phyloP scores from a whole-genome alignment of 805 yeast genomes.

The Peterozyma toletana region DNA sequence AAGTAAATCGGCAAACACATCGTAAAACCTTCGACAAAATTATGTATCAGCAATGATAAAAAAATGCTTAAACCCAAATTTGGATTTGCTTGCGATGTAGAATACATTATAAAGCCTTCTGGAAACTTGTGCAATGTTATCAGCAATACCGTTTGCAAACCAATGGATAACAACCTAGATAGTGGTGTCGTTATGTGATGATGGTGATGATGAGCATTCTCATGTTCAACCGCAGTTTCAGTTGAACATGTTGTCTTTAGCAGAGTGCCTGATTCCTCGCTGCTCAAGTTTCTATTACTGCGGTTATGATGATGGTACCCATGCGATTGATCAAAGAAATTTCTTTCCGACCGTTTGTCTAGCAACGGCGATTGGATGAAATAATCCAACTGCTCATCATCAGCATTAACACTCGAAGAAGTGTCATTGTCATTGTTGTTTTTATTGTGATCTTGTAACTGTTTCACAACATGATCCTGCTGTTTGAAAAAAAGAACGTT shows the following conservation, averaged over 20 bases:
- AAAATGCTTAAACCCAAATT: slow-evolving; percentile 74
- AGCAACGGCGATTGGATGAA: neutral
- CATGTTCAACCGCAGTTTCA: slow-evolving; percentile 12
- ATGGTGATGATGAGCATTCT: slow-evolving; percentile 48
- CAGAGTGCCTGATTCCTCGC: slow-evolving; percentile 8
- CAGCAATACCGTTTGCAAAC: slow-evolving; percentile 84
- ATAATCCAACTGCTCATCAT: neutral
- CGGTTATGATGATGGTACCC: slow-evolving; percentile 7
- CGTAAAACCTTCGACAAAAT: slow-evolving; percentile 89
- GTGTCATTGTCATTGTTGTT: neutral
- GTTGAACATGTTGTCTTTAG: slow-evolving; percentile 6
- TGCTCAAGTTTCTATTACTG: slow-evolving; percentile 9
- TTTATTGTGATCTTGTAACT: slow-evolving; percentile 14
- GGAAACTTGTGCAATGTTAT: slow-evolving; percentile 88
- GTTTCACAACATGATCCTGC: slow-evolving; percentile 17
- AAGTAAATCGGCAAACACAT: slow-evolving; percentile 88
- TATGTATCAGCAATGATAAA: slow-evolving; percentile 79
- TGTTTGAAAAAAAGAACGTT: slow-evolving; percentile 22
- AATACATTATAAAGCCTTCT: slow-evolving; percentile 87
- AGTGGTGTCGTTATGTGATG: slow-evolving; percentile 76
- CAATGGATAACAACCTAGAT: slow-evolving; percentile 76
- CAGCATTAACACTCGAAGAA: neutral
- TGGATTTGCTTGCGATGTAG: slow-evolving; percentile 63
- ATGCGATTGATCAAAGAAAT: slow-evolving; percentile 8
- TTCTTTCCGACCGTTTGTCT: neutral